These are phyloP conservation scores for Plantago coronopus DNA, from an alignment of 305 asterid genomes.

Conservation along the genomic window DNA sequence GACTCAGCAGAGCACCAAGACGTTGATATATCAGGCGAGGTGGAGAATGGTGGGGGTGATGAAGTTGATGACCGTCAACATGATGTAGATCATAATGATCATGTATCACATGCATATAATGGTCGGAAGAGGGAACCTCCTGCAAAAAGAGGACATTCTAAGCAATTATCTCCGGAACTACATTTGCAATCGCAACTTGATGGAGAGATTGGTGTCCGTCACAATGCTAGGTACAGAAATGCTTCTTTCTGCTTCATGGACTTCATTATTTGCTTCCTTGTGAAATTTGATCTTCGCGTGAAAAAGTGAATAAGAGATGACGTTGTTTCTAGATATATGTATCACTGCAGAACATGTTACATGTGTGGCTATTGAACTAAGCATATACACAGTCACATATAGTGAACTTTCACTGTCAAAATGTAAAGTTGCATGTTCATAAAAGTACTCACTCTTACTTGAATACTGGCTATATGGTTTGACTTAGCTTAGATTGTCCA, in stretches of 20 bases:
- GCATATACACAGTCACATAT: too few species aligned
- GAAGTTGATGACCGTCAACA: constrained; percentile 44
- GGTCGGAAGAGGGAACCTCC: constrained; percentile 22
- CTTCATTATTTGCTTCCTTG: neutral
- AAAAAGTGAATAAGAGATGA: neutral
- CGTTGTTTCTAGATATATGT: constrained; percentile 1
- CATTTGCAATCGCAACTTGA: constrained; percentile 21
- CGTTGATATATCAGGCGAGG: constrained; percentile 31
- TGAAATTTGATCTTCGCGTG: constrained; percentile 8
- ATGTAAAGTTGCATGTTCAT: too few species aligned
- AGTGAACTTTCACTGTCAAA: too few species aligned
- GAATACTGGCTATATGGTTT: too few species aligned
- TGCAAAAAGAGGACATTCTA: constrained; percentile 39
- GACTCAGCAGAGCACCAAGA: constrained; percentile 49
- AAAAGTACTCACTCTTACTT: too few species aligned
- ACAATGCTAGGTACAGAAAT: constrained; percentile 34
- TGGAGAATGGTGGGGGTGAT: constrained; percentile 41
- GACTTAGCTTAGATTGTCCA: too few species aligned
- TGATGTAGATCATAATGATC: constrained; percentile 36
- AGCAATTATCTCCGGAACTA: constrained; percentile 33
- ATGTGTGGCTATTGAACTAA: neutral
- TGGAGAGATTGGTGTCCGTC: constrained; percentile 25
- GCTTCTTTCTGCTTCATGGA: neutral
- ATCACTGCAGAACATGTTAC: neutral
- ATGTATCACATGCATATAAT: constrained; percentile 39